Base-by-base conservation (phyloP, 208 protist species). In the Lotmaria passim region DNA sequence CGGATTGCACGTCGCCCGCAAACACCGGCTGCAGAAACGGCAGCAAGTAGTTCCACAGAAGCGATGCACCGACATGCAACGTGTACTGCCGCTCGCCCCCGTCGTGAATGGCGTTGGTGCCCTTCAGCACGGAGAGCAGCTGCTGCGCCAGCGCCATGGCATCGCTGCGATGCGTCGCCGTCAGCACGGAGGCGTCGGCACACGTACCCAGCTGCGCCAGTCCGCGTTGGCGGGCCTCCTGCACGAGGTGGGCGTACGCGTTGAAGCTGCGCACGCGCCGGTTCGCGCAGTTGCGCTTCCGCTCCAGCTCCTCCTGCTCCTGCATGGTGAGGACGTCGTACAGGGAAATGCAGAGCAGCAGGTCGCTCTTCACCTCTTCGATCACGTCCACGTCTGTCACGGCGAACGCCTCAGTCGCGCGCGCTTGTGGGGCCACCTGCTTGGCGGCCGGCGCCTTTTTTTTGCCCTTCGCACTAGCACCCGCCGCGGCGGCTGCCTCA, bases 41-140 rank as follows among this genome's bases (percentile, higher is more conserved):
- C n/a, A 84, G 55, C 7, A 82, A 81, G 14, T 91, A 48, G 50
- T 89, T 86, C 91, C 91, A 96, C 50, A 94, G 64, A 19, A 96
- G 66, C 39, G 77, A 64, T 41, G 79, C 91, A 10, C 87, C 89
- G 26, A 86, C 58, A 47, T 84, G 78, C 52, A 88, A 38, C 6
- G 81, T 73, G 64, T 94, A 89, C 24, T 73, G 64, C 23, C 87
- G 76, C 46, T 96, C 91, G 19, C 85, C 86, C 17, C 68, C 59
- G 75, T 93, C 83, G 15, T 76, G 56, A 39, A 94, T 91, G 53
- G 86, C 83, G 33, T 77, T 82, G 12, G 82, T 79, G 50, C 60
- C 82, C 26, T 89, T 84, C 52, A 96, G 77, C 11, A 84, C 75
- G n/a, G 63, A 38, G 41, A 93, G 82, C 0, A 94, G 67, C 10